Evolutionary conservation across 805 yeast genomes (phyloP).

Genomic region (Yamadazyma sp.): DNA sequence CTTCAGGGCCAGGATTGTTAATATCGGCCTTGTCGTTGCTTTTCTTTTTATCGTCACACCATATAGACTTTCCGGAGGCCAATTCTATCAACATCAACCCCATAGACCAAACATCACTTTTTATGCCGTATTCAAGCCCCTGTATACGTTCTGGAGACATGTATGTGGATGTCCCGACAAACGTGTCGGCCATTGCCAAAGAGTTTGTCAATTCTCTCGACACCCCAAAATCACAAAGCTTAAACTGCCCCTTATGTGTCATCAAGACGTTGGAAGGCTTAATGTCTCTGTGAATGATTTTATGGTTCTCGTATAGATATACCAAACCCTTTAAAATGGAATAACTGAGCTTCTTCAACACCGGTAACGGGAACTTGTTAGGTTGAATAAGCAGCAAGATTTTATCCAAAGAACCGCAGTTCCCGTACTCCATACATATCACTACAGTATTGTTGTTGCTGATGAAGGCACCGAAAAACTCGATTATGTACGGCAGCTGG

Average conservation of each 20-base stretch:
- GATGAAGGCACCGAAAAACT: slow-evolving; percentile 87
- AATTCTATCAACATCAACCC: slow-evolving; percentile 89
- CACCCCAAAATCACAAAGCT: slow-evolving; percentile 96
- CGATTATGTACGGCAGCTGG: slow-evolving; percentile 76
- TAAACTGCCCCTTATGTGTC: slow-evolving; percentile 82
- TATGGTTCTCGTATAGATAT: slow-evolving; percentile 78
- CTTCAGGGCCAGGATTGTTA: slow-evolving; percentile 58
- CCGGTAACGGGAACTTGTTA: slow-evolving; percentile 52
- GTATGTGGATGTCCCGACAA: slow-evolving; percentile 96
- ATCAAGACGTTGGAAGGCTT: slow-evolving; percentile 92
- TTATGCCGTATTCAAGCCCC: slow-evolving; percentile 90
- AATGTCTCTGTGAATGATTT: slow-evolving; percentile 92
- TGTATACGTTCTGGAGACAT: slow-evolving; percentile 97
- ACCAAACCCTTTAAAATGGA: slow-evolving; percentile 79
- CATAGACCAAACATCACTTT: slow-evolving; percentile 96
- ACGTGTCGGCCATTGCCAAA: slow-evolving; percentile 82
- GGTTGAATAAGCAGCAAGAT: slow-evolving; percentile 43
- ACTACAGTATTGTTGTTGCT: slow-evolving; percentile 66
- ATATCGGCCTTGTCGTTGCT: slow-evolving; percentile 16
- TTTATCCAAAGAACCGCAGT: slow-evolving; percentile 88
- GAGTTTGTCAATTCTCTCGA: slow-evolving; percentile 89
- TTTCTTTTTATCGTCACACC: slow-evolving; percentile 46
- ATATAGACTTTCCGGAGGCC: slow-evolving; percentile 81
- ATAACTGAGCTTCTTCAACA: slow-evolving; percentile 70
- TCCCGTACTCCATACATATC: slow-evolving; percentile 94